Percentiles rank a stretch among this genome's conserved stretches.
Evolutionary conservation across 1,139 yeast genomes (phyloP).

Genomic region (Kodamaea sp.): DNA sequence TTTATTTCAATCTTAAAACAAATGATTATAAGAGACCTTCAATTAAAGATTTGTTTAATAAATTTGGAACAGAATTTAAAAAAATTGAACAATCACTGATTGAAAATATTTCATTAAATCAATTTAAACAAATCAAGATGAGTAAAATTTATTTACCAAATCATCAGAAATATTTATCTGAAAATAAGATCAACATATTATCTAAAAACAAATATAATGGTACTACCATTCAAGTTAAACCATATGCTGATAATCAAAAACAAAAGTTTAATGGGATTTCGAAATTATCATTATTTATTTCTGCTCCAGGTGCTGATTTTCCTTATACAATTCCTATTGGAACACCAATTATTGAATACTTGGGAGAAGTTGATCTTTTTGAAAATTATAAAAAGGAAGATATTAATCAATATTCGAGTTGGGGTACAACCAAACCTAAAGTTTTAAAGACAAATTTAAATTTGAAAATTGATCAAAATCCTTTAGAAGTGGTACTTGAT

Average conservation of each 20-base stretch:
- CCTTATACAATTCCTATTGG: slow-evolving; percentile 39
- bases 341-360: slow-evolving; percentile 57
- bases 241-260: slow-evolving; percentile 53
- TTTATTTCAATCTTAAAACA: slow-evolving; percentile 44
- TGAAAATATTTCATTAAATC: slow-evolving; percentile 13
- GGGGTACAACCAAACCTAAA: slow-evolving; percentile 83
- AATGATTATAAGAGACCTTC: slow-evolving; percentile 47
- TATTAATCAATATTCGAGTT: slow-evolving; percentile 71
- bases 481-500: slow-evolving; percentile 62
- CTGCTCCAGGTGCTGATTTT: slow-evolving; percentile 15
- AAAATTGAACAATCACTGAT: neutral
- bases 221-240: slow-evolving; percentile 37
- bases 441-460: slow-evolving; percentile 52
- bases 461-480: slow-evolving; percentile 11
- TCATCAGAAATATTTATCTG: slow-evolving; percentile 27
- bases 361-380: slow-evolving; percentile 71
- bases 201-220: slow-evolving; percentile 23
- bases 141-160: slow-evolving; percentile 34
- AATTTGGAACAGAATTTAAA: slow-evolving; percentile 22
- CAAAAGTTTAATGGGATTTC: slow-evolving; percentile 71
- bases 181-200: slow-evolving; percentile 19
- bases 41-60: slow-evolving; percentile 24
- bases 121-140: slow-evolving; percentile 29
- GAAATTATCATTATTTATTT: slow-evolving; percentile 60
- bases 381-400: slow-evolving; percentile 59